Base-by-base conservation (phyloP, 2,329 filamentous ascomycete genomes). In the Cladosporium sp. region DNA sequence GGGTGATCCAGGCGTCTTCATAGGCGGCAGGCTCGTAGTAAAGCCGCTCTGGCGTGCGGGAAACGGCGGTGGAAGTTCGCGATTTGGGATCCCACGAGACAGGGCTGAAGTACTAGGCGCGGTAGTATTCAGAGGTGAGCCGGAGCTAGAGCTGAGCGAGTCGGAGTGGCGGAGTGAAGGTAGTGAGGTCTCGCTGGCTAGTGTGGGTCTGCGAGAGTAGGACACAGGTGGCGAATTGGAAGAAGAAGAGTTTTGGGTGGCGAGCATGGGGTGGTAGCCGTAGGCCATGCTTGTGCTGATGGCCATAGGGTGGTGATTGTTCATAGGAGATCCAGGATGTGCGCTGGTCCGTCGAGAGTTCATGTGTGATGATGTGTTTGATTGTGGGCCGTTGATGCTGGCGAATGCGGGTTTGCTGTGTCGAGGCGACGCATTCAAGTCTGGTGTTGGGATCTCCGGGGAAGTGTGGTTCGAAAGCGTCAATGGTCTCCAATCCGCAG, bases 241-340 rank as follows among this genome's bases (percentile, higher is more conserved):
- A 36, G 51, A 59, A 15, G 55, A 18, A 18, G 49, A 63, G 8
- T 8, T 30, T 32, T 57, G 51, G 3, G 61, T 28, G 36, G 34
- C 32, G 44, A 65, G 62, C n/a, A 47, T 49, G 10, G 62, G 62
- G 21, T 58, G 44, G 5, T 59, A 65, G 2, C 63, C 63, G 63
- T 65, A 65, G 3, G 63, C 63, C 38, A 65, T 49, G 11, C 57
- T 59, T 28, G 63, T 65, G 44, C 55, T 59, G 28, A 65, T 47
- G 11, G 63, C 63, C 63, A 65, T 65, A 8, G 63, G 63, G 15
- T 59, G 63, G 38, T 44, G 38, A 21, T 54, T 36, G n/a, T 24
- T 24, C 51, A 64, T 30, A 4, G 30, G 63, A n/a, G 38, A 21
- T 18, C 21, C 44, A 30, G 41, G 18, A 12, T 59, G 63, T 4